A percentile compares a stretch with the other conserved stretches of the same genome.
phyloP scores from a whole-genome alignment of 1,284 basidiomycete genomes.

The Prillingera fragicola region DNA sequence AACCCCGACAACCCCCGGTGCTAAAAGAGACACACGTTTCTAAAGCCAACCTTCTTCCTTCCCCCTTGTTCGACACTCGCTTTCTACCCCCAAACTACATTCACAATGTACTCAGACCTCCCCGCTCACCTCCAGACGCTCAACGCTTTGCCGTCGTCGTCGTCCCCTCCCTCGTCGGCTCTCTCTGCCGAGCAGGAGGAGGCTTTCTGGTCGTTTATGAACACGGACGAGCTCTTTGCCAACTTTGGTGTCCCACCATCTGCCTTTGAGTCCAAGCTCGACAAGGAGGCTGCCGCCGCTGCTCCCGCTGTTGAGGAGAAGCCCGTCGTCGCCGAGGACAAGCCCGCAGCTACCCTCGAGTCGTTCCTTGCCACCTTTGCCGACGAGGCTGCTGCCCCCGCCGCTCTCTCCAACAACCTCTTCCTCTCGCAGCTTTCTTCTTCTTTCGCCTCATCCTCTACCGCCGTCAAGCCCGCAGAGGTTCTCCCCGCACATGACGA shows the following conservation, averaged over 20 bases:
- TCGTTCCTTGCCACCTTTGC: slow-evolving; percentile 44
- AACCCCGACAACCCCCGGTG: no score
- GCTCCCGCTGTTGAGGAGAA: slow-evolving; percentile 6
- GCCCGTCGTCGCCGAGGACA: slow-evolving; percentile 1
- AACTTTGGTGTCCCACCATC: slow-evolving; percentile 33
- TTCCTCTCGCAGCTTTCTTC: slow-evolving; percentile 16
- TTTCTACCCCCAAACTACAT: neutral
- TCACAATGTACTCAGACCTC: slow-evolving; percentile 15
- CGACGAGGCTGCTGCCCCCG: slow-evolving; percentile 13
- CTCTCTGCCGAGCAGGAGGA: slow-evolving; percentile 36
- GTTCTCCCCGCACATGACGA: slow-evolving; percentile 17
- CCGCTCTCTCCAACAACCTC: slow-evolving; percentile 20
- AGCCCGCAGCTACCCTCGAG: slow-evolving; percentile 31
- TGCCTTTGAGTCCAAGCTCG: slow-evolving; percentile 18
- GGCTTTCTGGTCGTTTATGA: slow-evolving; percentile 43
- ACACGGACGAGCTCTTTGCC: slow-evolving; percentile 44
- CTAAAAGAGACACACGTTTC: no score
- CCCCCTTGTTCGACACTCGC: neutral
- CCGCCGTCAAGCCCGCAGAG: slow-evolving; percentile 20
- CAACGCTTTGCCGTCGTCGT: slow-evolving; percentile 19
- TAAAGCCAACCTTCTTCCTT: neutral
- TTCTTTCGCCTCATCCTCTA: neutral
- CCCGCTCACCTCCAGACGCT: slow-evolving; percentile 21
- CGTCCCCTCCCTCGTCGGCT: slow-evolving; percentile 32
- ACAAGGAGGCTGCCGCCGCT: slow-evolving; percentile 7